Evolutionary conservation across 805 yeast genomes (phyloP).

Genomic region (Monosporozyma solicola): DNA sequence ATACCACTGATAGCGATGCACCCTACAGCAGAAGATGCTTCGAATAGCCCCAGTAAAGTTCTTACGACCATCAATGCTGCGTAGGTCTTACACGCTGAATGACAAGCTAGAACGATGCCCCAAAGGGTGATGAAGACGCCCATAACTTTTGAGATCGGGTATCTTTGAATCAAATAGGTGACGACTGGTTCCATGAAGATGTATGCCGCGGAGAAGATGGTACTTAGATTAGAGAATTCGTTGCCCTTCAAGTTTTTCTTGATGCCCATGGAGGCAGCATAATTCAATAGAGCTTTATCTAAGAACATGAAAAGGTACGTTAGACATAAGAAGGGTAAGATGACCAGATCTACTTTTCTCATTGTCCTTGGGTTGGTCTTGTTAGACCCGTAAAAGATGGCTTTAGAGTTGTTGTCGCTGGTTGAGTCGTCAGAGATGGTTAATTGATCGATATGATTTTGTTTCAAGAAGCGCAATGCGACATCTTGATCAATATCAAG

Average conservation of each 20-base stretch:
- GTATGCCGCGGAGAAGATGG: constrained; percentile 46
- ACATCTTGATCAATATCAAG: constrained; percentile 4
- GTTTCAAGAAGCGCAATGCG: constrained; percentile 3
- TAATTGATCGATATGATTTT: constrained; percentile 5
- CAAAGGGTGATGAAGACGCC: constrained; percentile 40
- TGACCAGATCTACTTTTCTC: constrained; percentile 38
- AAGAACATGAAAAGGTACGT: constrained; percentile 50
- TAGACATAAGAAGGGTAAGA: constrained; percentile 43
- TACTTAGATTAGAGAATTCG: constrained; percentile 44
- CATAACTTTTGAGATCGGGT: constrained; percentile 46
- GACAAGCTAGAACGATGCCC: constrained; percentile 46
- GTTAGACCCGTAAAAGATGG: constrained; percentile 20
- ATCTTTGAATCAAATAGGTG: constrained; percentile 39
- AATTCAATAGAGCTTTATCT: constrained; percentile 50
- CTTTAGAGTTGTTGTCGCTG: neutral
- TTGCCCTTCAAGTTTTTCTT: constrained; percentile 38
- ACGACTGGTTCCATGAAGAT: constrained; percentile 47
- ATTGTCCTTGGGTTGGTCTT: constrained; percentile 15
- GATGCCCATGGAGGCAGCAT: constrained; percentile 60
- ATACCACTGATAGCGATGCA: constrained; percentile 49
- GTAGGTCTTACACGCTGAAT: constrained; percentile 44
- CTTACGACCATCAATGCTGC: constrained; percentile 49
- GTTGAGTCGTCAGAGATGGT: neutral
- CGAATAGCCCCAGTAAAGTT: constrained; percentile 45
- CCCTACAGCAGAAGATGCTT: constrained; percentile 48